Evolutionary conservation across 768 basidiomycete genomes (phyloP), one percentile per base, ranked within the genome.

Genomic region (Lentinula edodes): DNA sequence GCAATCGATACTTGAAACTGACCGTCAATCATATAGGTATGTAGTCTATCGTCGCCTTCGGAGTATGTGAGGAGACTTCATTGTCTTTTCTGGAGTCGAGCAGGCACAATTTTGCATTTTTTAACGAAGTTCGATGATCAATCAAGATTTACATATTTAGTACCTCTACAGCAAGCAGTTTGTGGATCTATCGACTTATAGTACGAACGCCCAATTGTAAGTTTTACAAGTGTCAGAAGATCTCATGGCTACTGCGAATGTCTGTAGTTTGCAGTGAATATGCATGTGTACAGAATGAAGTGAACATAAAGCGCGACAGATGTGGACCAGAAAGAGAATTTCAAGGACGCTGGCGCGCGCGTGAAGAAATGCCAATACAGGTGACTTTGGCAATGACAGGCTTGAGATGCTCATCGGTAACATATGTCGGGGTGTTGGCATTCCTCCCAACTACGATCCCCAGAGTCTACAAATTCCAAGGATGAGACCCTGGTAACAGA

Each of bases 351-450:
- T 18, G 36, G 12, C 35, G 35, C 13, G 55, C 15, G 9, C 41
- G 55, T 10, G 58, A 46, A 48, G 34, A 28, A 8, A 59, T 46
- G 53, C 76, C 75, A 18, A 72, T 62, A 10, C 80, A 66, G 16
- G 70, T 68, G 35, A 83, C 72, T 18, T 69, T 74, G 6, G 76
- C 79, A 39, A 79, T 73, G 43, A 83, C 72, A 32, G 81, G 77
- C 39, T 68, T 74, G 39, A 83, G 77, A 55, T 83, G 80, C 41
- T 74, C 72, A 43, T 80, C 77, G n/a, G 69, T 74, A 36, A 76
- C 72, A 60, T 77, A 68, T 8, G 66, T 64, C 5, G 78, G 74
- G 3, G 78, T 78, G 16, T 73, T 75, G 3, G 67, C 67, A 43
- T 80, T 75, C 62, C 78, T 69, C 46, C 70, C 58, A 42, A 82